Conservation (phyloP, 345 rosid genomes). For the Citrus unshiu region DNA sequence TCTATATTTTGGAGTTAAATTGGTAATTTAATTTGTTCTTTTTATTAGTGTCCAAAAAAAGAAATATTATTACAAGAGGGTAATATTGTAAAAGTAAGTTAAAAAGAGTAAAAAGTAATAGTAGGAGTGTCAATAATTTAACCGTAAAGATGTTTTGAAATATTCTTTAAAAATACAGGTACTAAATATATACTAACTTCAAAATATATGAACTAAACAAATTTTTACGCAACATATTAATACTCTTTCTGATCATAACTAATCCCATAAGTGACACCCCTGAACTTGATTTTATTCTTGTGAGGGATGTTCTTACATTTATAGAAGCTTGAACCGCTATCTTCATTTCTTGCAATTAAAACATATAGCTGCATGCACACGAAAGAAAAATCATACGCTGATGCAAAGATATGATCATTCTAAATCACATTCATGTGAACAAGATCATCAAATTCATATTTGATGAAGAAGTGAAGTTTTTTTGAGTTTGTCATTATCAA, state of each 20-base stretch:
- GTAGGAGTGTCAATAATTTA: too few relatives aligned
- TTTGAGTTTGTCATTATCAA: slow-evolving; percentile 21
- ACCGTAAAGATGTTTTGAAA: too few relatives aligned
- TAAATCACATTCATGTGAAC: slow-evolving; percentile 15
- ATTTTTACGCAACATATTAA: background rate
- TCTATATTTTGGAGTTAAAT: too few relatives aligned
- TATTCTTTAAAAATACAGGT: too few relatives aligned
- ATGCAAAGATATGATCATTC: slow-evolving; percentile 1
- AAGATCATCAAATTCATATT: slow-evolving; percentile 14
- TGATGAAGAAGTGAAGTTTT: slow-evolving; percentile 21
- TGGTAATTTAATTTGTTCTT: too few relatives aligned
- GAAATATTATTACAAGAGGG: too few relatives aligned
- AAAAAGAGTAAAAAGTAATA: too few relatives aligned
- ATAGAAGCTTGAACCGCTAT: background rate
- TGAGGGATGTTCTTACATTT: background rate
- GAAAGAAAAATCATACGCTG: background rate
- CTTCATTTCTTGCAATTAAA: background rate
- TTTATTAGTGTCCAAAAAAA: too few relatives aligned
- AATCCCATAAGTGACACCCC: background rate
- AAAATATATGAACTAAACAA: too few relatives aligned
- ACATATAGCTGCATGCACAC: background rate
- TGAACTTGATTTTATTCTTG: background rate
- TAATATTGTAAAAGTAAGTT: too few relatives aligned
- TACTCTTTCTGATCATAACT: background rate
- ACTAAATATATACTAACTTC: too few relatives aligned